Percentiles rank a stretch among this genome's conserved stretches.
Conservation (phyloP, 495 filamentous ascomycete genomes). For the Xylaria longipes region DNA sequence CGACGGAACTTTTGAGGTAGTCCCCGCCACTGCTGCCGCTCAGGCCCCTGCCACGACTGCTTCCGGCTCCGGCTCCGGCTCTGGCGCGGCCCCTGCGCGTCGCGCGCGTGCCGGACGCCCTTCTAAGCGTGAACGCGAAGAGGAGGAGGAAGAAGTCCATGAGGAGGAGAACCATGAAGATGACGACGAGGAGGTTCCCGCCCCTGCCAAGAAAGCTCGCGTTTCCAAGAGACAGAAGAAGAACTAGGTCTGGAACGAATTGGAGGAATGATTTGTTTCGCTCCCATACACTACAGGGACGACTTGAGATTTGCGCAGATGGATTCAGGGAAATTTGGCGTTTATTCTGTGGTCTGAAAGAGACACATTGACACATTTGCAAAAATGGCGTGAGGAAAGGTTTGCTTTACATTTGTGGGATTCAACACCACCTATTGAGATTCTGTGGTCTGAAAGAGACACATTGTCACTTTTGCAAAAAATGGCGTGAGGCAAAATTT, state of each 20-base stretch:
- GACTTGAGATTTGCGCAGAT: background rate
- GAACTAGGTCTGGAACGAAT: background rate
- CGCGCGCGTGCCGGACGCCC: too few species aligned
- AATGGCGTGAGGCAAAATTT: background rate
- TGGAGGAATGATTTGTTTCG: background rate
- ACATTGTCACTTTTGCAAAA: background rate
- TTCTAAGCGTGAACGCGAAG: background rate
- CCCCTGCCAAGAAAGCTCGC: background rate
- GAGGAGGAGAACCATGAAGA: background rate
- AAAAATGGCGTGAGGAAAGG: background rate
- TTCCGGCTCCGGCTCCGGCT: background rate
- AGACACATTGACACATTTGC: background rate
- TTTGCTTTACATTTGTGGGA: too few species aligned
- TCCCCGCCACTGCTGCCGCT: background rate
- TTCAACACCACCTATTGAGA: too few species aligned
- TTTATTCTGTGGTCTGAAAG: background rate
- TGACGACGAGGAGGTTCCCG: background rate
- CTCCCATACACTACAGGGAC: background rate
- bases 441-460: background rate
- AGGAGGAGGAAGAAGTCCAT: background rate
- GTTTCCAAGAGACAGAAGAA: slow-evolving; percentile 6
- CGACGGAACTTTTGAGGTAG: background rate
- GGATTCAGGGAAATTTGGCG: background rate
- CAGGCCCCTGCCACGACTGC: background rate
- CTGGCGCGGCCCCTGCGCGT: background rate